Evolutionary conservation across 257 asterid species (phyloP).

Genomic region (Nicotiana sylvestris): DNA sequence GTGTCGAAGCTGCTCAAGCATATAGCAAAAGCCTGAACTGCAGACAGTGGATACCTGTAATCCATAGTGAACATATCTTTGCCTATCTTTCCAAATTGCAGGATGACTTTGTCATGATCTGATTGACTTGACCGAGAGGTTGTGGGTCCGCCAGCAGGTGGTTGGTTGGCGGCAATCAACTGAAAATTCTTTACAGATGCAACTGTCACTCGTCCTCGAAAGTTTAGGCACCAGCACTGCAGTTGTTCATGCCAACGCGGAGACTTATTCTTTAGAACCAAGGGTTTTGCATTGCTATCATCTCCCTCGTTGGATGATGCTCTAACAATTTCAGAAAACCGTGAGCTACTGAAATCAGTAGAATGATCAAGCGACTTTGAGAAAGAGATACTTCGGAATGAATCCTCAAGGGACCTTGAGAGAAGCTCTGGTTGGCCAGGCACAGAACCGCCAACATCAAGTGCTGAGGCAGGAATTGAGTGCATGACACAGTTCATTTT

Average conservation of each 20-base stretch:
- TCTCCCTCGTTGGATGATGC: conserved; percentile 24
- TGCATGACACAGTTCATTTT: conserved; percentile 60
- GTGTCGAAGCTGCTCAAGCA: conserved; percentile 81
- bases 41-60: conserved; percentile 61
- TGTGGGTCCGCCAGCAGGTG: conserved; percentile 21
- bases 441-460: conserved; percentile 53
- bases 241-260: conserved; percentile 72
- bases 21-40: conserved; percentile 69
- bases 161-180: conserved; percentile 47
- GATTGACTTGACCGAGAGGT: conserved; percentile 33
- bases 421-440: conserved; percentile 55
- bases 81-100: conserved; percentile 69
- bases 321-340: conserved; percentile 39
- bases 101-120: conserved; percentile 53
- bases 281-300: conserved; percentile 34
- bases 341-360: conserved; percentile 53
- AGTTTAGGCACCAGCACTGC: conserved; percentile 73
- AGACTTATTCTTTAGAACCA: conserved; percentile 63
- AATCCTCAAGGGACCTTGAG: conserved; percentile 54
- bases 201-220: conserved; percentile 64
- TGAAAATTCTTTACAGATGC: conserved; percentile 69
- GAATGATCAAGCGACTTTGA: conserved; percentile 43
- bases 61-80: conserved; percentile 74
- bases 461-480: conserved; percentile 49
- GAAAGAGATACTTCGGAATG: conserved; percentile 54